Percentiles rank a stretch among this genome's conserved stretches.
Evolutionary conservation across 1,284 basidiomycete genomes (phyloP).

Genomic region (Microbotryomycetes sp.): DNA sequence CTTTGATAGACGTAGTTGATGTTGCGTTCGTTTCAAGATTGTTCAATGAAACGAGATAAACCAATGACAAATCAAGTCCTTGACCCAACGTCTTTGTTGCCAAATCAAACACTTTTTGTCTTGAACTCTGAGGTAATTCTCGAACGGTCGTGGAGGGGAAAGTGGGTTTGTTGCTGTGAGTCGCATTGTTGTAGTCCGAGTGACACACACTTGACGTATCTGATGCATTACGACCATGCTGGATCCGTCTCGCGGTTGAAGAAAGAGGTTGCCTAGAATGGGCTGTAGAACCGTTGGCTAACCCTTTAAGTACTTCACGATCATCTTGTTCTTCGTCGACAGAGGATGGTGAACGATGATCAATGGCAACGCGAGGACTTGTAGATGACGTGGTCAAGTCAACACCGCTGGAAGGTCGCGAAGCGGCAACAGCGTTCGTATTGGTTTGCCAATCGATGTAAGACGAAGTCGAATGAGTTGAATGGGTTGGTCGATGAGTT

Average conservation of each 20-base stretch:
- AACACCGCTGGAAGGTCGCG: too few relatives aligned
- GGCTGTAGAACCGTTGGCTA: too few relatives aligned
- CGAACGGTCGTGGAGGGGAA: slow-evolving; percentile 20
- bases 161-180: slow-evolving; percentile 4
- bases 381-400: not conserved
- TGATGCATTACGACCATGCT: not conserved
- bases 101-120: slow-evolving; percentile 36
- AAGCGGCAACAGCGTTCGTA: not conserved
- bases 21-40: not conserved
- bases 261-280: too few relatives aligned
- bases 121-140: slow-evolving; percentile 28
- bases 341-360: too few relatives aligned
- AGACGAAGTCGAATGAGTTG: not conserved
- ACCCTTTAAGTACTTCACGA: too few relatives aligned
- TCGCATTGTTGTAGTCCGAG: not conserved
- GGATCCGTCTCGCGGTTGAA: not conserved
- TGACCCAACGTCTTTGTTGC: slow-evolving; percentile 32
- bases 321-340: too few relatives aligned
- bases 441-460: slow-evolving; percentile 4
- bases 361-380: not conserved
- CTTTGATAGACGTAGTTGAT: not conserved
- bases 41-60: slow-evolving; percentile 35
- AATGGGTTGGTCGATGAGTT: not conserved
- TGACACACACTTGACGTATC: not conserved
- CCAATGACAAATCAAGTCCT: slow-evolving; percentile 35